These are phyloP conservation scores for Aspergillus ibericus DNA, from an alignment of 2,329 filamentous ascomycete species.

Conservation along the genomic window DNA sequence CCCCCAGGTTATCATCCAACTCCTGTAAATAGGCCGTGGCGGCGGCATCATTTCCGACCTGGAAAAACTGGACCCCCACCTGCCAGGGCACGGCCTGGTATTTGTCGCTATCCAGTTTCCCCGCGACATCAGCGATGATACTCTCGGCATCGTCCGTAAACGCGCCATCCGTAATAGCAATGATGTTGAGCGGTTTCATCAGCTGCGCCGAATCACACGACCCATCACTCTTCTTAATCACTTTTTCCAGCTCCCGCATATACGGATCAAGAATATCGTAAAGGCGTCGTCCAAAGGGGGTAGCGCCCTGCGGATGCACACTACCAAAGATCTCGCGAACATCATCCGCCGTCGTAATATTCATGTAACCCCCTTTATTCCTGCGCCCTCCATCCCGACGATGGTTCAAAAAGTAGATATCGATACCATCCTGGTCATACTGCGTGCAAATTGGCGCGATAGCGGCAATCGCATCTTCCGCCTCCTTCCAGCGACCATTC, in stretches of 20 bases:
- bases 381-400: constrained; percentile 37
- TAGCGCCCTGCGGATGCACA: constrained; percentile 65
- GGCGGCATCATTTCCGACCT: constrained; percentile 72
- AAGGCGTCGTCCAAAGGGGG: constrained; percentile 73
- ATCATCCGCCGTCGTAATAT: constrained; percentile 58
- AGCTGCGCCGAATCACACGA: constrained; percentile 20
- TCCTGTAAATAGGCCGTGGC: constrained; percentile 67
- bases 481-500: constrained; percentile 74
- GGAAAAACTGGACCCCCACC: constrained; percentile 93
- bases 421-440: constrained; percentile 81
- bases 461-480: constrained; percentile 64
- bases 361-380: constrained; percentile 59
- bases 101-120: constrained; percentile 54
- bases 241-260: constrained; percentile 55
- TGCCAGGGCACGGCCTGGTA: constrained; percentile 71
- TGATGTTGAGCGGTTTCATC: constrained; percentile 82
- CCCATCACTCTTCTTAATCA: constrained; percentile 36
- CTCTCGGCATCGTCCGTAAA: constrained; percentile 76
- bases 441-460: constrained; percentile 80
- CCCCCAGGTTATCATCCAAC: constrained; percentile 71
- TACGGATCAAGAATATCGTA: constrained; percentile 73
- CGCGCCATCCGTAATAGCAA: constrained; percentile 86
- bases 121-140: constrained; percentile 66
- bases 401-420: constrained; percentile 88
- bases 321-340: constrained; percentile 70